Base-by-base conservation (phyloP, 148 eudicot species). In the Limonium bicolor region DNA sequence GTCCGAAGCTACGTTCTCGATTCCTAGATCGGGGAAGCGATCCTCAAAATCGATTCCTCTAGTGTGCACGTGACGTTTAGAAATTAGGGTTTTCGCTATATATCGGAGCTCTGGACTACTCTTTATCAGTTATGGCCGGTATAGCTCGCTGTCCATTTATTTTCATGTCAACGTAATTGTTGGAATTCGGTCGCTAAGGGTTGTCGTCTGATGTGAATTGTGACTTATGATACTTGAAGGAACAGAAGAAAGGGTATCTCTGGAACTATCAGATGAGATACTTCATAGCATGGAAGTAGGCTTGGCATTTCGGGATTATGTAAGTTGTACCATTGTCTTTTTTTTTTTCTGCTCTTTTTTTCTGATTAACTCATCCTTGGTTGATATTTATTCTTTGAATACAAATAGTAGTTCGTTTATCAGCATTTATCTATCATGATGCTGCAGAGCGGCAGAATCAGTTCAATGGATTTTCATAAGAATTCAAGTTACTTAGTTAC, bases 251-350 rank as follows among this genome's bases (percentile, higher is more conserved):
- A 85, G 81, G 67, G 93, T 92, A 0, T 81, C 82, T 0, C 50
- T 92, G 61, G 95, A 92, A 36, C 70, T 81, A 36, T 65, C 78
- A 0, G 99, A 85, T 38, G 99, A 92, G 58, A 92, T 80, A 34
- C 55, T 92, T 14, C 94, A 81, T 45, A 81, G 99, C 69, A 92
- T 92, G 99, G 99, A 92, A 76, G 99, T 92, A 36, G 95, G 95
- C 63, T 71, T 85, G 88, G 82, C 87, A 6, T 92, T 92, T 58
- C 95, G 95, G 41, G 99, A 92, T 65, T 92, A 92, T 53, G 97
- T 84, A 57, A n/a, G n/a, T n/a, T n/a, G n/a, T n/a, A n/a, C n/a
- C n/a, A n/a, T n/a, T n/a, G n/a, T n/a, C n/a, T n/a, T n/a, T n/a
- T 56, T 47, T 44, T 18, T 35, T 8, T 7, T 14, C 50, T 14